phyloP scores from a whole-genome alignment of 2,329 filamentous ascomycete species.

The Talaromyces atroroseus region DNA sequence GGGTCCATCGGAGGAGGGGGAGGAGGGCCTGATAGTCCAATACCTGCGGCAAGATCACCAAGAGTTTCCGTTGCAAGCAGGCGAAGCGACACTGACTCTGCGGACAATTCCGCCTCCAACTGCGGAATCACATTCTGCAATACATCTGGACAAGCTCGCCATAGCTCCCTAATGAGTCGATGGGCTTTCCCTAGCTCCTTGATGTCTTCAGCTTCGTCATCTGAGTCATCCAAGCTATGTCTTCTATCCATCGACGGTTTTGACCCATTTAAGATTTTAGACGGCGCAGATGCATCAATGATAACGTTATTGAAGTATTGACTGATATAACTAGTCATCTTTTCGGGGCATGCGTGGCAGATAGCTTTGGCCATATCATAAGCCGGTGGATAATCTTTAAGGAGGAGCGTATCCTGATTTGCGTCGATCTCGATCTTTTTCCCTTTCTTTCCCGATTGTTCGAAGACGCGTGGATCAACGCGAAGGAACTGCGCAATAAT shows the following conservation, averaged over 20 bases:
- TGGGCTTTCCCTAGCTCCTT: conserved; percentile 88
- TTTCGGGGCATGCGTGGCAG: conserved; percentile 81
- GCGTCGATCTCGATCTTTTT: conserved; percentile 56
- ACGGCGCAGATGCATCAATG: conserved; percentile 69
- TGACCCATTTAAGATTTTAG: conserved; percentile 47
- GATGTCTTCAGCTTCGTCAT: conserved; percentile 74
- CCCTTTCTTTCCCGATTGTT: conserved; percentile 53
- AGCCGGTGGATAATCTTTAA: conserved; percentile 82
- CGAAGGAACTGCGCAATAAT: conserved; percentile 94
- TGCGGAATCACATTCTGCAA: conserved; percentile 91
- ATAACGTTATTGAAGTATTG: conserved; percentile 98
- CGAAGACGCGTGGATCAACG: conserved; percentile 62
- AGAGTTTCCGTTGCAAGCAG: conserved; percentile 88
- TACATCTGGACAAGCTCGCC: conserved; percentile 83
- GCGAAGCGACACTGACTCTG: conserved; percentile 81
- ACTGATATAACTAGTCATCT: conserved; percentile 90
- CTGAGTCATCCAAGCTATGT: conserved; percentile 53
- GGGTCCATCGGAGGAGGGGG: conserved; percentile 68
- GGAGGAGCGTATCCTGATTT: conserved; percentile 74
- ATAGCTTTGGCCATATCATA: conserved; percentile 96
- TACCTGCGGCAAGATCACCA: conserved; percentile 89
- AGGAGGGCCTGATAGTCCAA: conserved; percentile 83
- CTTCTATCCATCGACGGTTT: conserved; percentile 38
- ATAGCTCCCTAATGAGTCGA: conserved; percentile 80
- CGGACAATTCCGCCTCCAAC: conserved; percentile 83